Percentiles rank a stretch among this genome's conserved stretches.
These are phyloP conservation scores for Crithidia sp. DNA, from an alignment of 208 protist species.

Conservation along the genomic window DNA sequence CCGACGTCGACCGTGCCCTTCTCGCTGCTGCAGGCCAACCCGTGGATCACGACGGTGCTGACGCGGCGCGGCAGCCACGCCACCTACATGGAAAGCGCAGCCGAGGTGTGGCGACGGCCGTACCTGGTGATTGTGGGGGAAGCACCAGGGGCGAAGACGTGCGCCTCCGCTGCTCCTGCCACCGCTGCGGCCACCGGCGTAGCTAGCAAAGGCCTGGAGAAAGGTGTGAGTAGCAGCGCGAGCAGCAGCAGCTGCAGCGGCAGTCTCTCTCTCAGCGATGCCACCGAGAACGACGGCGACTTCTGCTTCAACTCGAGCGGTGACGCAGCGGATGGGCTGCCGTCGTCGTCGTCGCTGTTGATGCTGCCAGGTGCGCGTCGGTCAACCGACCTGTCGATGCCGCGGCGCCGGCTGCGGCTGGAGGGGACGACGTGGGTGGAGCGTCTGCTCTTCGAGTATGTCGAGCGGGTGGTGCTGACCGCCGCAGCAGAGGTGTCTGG, in stretches of 20 bases:
- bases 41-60: conserved; percentile 43
- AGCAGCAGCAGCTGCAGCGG: neutral
- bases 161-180: too few relatives aligned
- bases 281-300: neutral
- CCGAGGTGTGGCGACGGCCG: conserved; percentile 27
- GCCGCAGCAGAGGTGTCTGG: neutral
- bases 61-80: conserved; percentile 58
- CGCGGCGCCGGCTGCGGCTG: conserved; percentile 21
- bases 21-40: conserved; percentile 37
- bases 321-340: neutral
- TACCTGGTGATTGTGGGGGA: conserved; percentile 17
- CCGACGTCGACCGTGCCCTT: conserved; percentile 41
- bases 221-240: neutral
- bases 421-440: conserved; percentile 58
- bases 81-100: conserved; percentile 38
- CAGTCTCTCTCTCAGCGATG: neutral
- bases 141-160: too few relatives aligned
- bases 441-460: conserved; percentile 47
- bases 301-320: neutral
- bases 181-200: too few relatives aligned
- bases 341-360: neutral
- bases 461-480: conserved; percentile 34
- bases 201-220: neutral
- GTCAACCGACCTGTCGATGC: neutral
- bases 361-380: neutral